A percentile compares a stretch with the other conserved stretches of the same genome.
These are phyloP conservation scores for Pseudogymnoascus sp. DNA, from an alignment of 2,329 filamentous ascomycete species.

Conservation along the genomic window DNA sequence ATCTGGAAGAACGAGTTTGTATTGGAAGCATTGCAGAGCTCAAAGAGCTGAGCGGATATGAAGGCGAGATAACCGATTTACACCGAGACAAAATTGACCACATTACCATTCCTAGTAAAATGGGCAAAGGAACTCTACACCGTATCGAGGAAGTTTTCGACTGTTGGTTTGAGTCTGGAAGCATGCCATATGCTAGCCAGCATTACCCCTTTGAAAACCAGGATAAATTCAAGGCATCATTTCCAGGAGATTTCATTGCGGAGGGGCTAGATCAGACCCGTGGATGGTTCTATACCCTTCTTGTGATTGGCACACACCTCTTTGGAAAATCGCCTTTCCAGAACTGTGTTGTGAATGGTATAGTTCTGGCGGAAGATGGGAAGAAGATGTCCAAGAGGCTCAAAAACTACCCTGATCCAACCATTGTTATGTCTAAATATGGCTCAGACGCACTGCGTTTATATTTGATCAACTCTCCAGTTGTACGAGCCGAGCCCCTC, in stretches of 20 bases:
- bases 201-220: constrained; percentile 91
- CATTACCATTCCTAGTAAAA: constrained; percentile 87
- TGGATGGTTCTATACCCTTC: constrained; percentile 94
- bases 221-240: constrained; percentile 70
- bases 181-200: constrained; percentile 86
- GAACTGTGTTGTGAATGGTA: constrained; percentile 94
- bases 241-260: constrained; percentile 90
- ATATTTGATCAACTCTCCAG: constrained; percentile 96
- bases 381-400: constrained; percentile 99
- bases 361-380: constrained; percentile 87
- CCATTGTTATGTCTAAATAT: constrained; percentile 75
- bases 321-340: constrained; percentile 83
- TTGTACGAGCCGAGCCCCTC: constrained; percentile 84
- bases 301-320: constrained; percentile 80
- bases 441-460: constrained; percentile 87
- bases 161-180: constrained; percentile 95
- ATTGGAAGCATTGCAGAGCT: constrained; percentile 80
- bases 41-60: constrained; percentile 76
- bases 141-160: constrained; percentile 88
- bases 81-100: constrained; percentile 90
- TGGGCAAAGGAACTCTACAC: constrained; percentile 75
- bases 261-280: constrained; percentile 90
- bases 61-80: constrained; percentile 75
- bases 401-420: constrained; percentile 92
- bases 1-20: constrained; percentile 79